Evolutionary conservation across 2,329 filamentous ascomycete species (phyloP).

Genomic region (Penicillium paneum): DNA sequence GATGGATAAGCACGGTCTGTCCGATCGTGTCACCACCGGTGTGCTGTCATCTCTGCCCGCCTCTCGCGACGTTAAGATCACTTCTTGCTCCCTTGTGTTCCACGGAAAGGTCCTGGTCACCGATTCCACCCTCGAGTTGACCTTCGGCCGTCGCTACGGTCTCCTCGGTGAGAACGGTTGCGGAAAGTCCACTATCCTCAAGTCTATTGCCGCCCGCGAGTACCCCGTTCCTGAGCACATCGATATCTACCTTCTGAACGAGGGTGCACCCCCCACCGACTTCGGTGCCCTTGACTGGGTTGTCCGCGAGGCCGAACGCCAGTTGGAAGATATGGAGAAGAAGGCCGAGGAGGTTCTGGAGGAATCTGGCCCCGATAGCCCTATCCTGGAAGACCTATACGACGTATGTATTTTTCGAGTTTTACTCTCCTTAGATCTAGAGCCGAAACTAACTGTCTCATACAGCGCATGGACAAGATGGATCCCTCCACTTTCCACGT

Average conservation of each 20-base stretch:
- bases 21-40: conserved; percentile 96
- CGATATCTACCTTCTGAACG: conserved; percentile 97
- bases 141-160: conserved; percentile 88
- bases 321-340: conserved; percentile 85
- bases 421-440: neutral
- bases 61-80: conserved; percentile 96
- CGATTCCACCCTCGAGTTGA: conserved; percentile 89
- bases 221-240: conserved; percentile 94
- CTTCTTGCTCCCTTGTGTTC: conserved; percentile 88
- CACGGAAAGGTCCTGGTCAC: conserved; percentile 95
- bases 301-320: conserved; percentile 86
- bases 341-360: conserved; percentile 88
- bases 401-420: conserved; percentile 61
- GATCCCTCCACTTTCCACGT: conserved; percentile 96
- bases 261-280: conserved; percentile 86
- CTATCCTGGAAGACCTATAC: conserved; percentile 88
- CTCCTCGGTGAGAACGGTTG: conserved; percentile 98
- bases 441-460: conserved; percentile 23
- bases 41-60: conserved; percentile 80
- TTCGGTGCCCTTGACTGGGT: conserved; percentile 96
- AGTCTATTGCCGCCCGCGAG: conserved; percentile 89
- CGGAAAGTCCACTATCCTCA: conserved; percentile 96
- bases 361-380: conserved; percentile 85
- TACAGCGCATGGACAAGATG: conserved; percentile 95
- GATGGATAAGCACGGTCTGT: conserved; percentile 93